phyloP scores from a whole-genome alignment of 1,284 basidiomycete species.

The Jaminaea rosea region DNA sequence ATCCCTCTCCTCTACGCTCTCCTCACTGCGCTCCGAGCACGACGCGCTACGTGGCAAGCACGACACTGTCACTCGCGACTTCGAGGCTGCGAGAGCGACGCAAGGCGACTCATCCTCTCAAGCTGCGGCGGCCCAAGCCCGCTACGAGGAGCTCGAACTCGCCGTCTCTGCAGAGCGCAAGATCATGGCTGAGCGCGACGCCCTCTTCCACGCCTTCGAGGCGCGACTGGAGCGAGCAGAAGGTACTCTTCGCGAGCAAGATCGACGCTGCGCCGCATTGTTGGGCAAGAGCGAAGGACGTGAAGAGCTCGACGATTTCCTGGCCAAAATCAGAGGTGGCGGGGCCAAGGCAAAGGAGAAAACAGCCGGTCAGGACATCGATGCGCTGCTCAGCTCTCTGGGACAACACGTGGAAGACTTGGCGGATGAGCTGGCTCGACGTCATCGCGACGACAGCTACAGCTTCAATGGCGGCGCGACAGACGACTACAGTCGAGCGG shows the following conservation, averaged over 20 bases:
- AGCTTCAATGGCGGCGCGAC: background rate
- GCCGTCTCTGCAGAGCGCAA: slow-evolving; percentile 25
- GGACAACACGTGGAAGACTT: slow-evolving; percentile 27
- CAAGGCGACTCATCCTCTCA: too few relatives aligned
- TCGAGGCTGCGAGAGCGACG: too few relatives aligned
- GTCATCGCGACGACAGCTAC: background rate
- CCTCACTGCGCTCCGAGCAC: too few relatives aligned
- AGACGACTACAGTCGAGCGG: background rate
- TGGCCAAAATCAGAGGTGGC: slow-evolving; percentile 39
- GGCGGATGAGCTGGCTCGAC: slow-evolving; percentile 5
- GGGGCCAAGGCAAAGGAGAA: slow-evolving; percentile 20
- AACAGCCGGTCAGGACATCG: slow-evolving; percentile 25
- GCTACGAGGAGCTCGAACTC: slow-evolving; percentile 15
- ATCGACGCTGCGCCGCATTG: slow-evolving; percentile 38
- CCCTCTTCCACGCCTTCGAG: slow-evolving; percentile 31
- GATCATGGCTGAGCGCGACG: slow-evolving; percentile 30
- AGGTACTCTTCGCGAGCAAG: slow-evolving; percentile 33
- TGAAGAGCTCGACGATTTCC: slow-evolving; percentile 45
- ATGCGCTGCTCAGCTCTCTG: slow-evolving; percentile 10
- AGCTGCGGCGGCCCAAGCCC: background rate
- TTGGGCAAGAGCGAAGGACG: slow-evolving; percentile 44
- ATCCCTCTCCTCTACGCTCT: too few relatives aligned
- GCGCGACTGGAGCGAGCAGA: slow-evolving; percentile 31
- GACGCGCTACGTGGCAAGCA: too few relatives aligned
- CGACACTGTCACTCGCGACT: too few relatives aligned